Conservation (phyloP, 2,329 filamentous ascomycete species). For the Exophiala xenobiotica region DNA sequence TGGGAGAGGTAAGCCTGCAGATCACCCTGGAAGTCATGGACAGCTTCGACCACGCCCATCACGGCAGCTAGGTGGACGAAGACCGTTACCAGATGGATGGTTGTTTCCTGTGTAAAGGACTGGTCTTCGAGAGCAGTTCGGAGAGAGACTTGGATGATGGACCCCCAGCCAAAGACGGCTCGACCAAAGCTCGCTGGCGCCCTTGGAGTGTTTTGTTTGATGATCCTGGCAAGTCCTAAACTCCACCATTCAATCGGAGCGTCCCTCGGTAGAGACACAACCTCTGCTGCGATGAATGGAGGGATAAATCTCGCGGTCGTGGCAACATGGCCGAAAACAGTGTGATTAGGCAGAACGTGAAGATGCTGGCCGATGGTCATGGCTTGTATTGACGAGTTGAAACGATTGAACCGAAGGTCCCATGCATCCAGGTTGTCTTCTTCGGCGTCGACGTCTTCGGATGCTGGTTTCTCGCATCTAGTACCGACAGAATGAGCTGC, state of each 20-base stretch:
- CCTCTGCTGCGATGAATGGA: constrained; percentile 72
- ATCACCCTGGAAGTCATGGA: background rate
- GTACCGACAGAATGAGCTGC: constrained; percentile 34
- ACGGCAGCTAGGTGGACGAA: background rate
- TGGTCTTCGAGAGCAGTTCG: background rate
- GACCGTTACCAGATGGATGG: constrained; percentile 13
- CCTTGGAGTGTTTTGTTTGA: constrained; percentile 32
- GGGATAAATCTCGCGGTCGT: constrained; percentile 46
- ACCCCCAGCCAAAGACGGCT: constrained; percentile 9
- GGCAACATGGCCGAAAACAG: constrained; percentile 11
- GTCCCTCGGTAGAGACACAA: constrained; percentile 71
- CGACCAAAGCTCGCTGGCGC: constrained; percentile 2
- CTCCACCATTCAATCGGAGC: constrained; percentile 84
- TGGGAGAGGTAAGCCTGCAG: background rate
- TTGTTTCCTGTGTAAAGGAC: background rate
- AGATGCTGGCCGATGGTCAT: constrained; percentile 22
- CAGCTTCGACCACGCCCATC: too few relatives aligned
- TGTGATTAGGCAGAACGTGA: constrained; percentile 29
- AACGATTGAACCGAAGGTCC: constrained; percentile 58
- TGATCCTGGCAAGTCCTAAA: constrained; percentile 55
- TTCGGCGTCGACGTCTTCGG: constrained; percentile 47
- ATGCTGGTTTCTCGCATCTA: constrained; percentile 15
- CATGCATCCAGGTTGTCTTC: constrained; percentile 47
- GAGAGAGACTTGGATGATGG: constrained; percentile 1
- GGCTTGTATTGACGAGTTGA: constrained; percentile 24